Base-by-base conservation (phyloP, 176 grass and related monocot species). In the Tuctoria greenei region DNA sequence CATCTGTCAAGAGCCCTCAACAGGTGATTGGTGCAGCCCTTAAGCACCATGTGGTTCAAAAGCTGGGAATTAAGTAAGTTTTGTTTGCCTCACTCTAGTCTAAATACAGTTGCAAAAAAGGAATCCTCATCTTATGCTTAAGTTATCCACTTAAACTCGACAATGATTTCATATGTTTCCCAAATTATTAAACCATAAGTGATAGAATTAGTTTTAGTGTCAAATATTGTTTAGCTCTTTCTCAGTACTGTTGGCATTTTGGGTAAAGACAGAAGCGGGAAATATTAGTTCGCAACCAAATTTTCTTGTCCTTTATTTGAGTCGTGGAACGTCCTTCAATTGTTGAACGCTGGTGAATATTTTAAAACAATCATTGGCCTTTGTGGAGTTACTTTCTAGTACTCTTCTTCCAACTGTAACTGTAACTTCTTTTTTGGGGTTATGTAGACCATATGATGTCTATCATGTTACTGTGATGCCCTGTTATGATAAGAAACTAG, bases 401-500 rank as follows among this genome's bases (percentile, higher is more conserved):
- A 67, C 60, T 82, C 42, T n/a, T 35, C 62, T 35, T 57, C 8
- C 16, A 13, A 34, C 52, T 16, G 4, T 62, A n/a, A n/a, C n/a
- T n/a, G n/a, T n/a, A 26, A 76, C 10, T 37, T 37, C 34, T 42
- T 72, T 44, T 74, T 51, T 58, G 55, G 10, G 9, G 25, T 15
- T 77, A 18, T 72, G 44, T 74, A 98, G 95, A 85, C 52, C 72
- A 21, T 42, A 82, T 69, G 73, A 95, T 82, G 70, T 92, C 28
- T 95, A 98, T 70, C 95, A 98, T 95, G 95, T 98, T 16, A 98
- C 95, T 35, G 84, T 98, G 61, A 98, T 98, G 95, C 95, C 95
- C 58, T 98, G 95, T 84, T 98, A 95, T 77, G 95, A 98, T 75
- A 98, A 98, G 67, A 98, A 98, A 49, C 89, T 98, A 61, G 95